These are phyloP conservation scores for Fusarium praegraminearum DNA, from an alignment of 2,329 filamentous ascomycete species.

Conservation along the genomic window DNA sequence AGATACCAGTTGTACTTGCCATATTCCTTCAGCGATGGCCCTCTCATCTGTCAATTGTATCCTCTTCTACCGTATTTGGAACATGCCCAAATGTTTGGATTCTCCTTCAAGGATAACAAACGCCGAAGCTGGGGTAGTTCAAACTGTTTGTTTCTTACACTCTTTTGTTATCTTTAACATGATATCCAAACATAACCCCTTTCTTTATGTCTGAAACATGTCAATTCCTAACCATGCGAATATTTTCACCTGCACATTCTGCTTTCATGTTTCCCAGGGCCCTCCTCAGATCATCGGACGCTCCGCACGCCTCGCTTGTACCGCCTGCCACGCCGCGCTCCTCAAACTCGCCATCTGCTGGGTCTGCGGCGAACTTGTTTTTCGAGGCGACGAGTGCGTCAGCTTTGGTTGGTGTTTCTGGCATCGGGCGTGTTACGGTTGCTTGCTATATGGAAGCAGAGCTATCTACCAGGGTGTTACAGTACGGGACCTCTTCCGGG, in stretches of 20 bases:
- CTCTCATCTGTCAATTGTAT: neutral
- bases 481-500: slow-evolving; percentile 52
- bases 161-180: slow-evolving; percentile 22
- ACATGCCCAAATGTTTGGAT: neutral
- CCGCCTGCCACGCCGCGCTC: slow-evolving; percentile 60
- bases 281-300: slow-evolving; percentile 58
- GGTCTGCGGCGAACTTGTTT: slow-evolving; percentile 68
- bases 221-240: slow-evolving; percentile 15
- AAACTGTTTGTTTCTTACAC: neutral
- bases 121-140: neutral
- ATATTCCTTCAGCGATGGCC: too few species aligned
- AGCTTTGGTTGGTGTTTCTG: slow-evolving; percentile 72
- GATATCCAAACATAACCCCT: neutral
- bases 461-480: slow-evolving; percentile 53
- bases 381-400: slow-evolving; percentile 65
- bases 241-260: slow-evolving; percentile 68
- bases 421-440: slow-evolving; percentile 68
- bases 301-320: slow-evolving; percentile 62
- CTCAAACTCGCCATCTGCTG: slow-evolving; percentile 68
- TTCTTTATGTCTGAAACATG: slow-evolving; percentile 24
- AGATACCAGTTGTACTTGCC: slow-evolving; percentile 9
- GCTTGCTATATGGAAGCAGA: slow-evolving; percentile 63
- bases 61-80: neutral
- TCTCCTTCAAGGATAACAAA: neutral
- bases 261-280: slow-evolving; percentile 58